Percentiles rank a stretch among this genome's conserved stretches.
phyloP scores from a whole-genome alignment of 441 rosid species.

The Adansonia madagascariensis region DNA sequence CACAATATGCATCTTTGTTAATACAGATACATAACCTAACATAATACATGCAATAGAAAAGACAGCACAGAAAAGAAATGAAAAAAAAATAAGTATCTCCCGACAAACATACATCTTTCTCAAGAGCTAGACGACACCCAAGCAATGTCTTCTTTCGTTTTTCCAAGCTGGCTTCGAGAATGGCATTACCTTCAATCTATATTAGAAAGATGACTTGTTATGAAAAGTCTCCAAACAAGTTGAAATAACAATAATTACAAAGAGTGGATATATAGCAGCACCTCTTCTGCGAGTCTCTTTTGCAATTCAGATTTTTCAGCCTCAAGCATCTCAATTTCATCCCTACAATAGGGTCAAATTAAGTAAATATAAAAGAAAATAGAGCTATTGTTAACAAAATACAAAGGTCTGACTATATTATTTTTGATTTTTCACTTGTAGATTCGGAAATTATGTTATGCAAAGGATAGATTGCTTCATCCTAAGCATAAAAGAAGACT shows the following conservation, averaged over 20 bases:
- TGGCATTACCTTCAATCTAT: slow-evolving; percentile 70
- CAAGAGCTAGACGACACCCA: slow-evolving; percentile 70
- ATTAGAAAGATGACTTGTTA: slow-evolving; percentile 27
- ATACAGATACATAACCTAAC: slow-evolving; percentile 13
- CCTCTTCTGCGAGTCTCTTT: slow-evolving; percentile 75
- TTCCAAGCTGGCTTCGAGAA: slow-evolving; percentile 62
- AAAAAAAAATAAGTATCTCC: not conserved
- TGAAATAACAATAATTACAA: slow-evolving; percentile 19
- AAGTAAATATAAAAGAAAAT: slow-evolving; percentile 21
- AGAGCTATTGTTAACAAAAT: slow-evolving; percentile 4
- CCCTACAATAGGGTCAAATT: slow-evolving; percentile 47
- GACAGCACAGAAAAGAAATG: not conserved
- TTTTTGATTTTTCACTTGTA: not conserved
- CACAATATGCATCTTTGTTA: slow-evolving; percentile 19
- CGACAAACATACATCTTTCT: slow-evolving; percentile 66
- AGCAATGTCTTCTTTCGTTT: slow-evolving; percentile 65
- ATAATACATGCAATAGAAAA: slow-evolving; percentile 12
- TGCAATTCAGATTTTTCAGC: slow-evolving; percentile 65
- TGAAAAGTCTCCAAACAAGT: slow-evolving; percentile 25
- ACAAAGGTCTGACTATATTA: not conserved
- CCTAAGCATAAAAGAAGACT: not conserved
- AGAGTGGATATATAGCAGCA: slow-evolving; percentile 29
- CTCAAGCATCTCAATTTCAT: slow-evolving; percentile 74
- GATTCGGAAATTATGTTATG: not conserved
- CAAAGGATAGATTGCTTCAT: not conserved